Evolutionary conservation across 2,329 filamentous ascomycete genomes (phyloP).

Genomic region (Kalmusia sp.): DNA sequence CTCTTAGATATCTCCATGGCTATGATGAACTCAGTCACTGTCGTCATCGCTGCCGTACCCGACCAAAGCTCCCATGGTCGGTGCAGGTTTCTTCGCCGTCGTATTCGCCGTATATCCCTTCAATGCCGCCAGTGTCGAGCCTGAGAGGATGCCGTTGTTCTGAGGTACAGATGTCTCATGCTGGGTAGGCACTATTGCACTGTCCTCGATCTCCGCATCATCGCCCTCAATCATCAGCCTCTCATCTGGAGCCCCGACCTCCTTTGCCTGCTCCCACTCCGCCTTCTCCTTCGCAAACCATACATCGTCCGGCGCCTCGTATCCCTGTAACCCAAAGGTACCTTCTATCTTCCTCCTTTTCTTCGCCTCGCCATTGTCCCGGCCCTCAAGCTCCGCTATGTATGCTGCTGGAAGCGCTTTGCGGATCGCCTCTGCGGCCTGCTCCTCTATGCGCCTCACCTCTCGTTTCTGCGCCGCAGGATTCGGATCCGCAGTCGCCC

Average conservation of each 20-base stretch:
- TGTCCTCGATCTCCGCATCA: slow-evolving; percentile 45
- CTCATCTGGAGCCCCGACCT: slow-evolving; percentile 65
- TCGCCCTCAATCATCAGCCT: slow-evolving; percentile 55
- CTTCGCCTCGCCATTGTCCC: slow-evolving; percentile 77
- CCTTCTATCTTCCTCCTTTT: slow-evolving; percentile 89
- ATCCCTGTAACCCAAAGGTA: slow-evolving; percentile 85
- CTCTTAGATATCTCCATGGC: neutral
- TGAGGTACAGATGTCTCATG: slow-evolving; percentile 29
- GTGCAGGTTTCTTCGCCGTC: slow-evolving; percentile 58
- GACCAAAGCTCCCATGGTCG: slow-evolving; percentile 75
- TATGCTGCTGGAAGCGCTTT: slow-evolving; percentile 88
- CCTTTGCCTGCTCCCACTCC: slow-evolving; percentile 69
- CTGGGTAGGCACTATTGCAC: slow-evolving; percentile 26
- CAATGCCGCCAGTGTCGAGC: slow-evolving; percentile 80
- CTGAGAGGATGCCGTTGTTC: slow-evolving; percentile 76
- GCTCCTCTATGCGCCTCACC: slow-evolving; percentile 87
- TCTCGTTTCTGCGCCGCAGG: slow-evolving; percentile 93
- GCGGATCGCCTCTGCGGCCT: slow-evolving; percentile 92
- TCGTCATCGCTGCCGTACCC: slow-evolving; percentile 92
- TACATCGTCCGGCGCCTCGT: slow-evolving; percentile 91
- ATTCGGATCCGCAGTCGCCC: slow-evolving; percentile 97
- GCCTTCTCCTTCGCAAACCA: slow-evolving; percentile 84
- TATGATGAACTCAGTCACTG: slow-evolving; percentile 61
- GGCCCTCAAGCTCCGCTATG: slow-evolving; percentile 91
- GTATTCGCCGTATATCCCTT: slow-evolving; percentile 60